These are phyloP conservation scores for Sporothrix mexicana DNA, from an alignment of 2,329 filamentous ascomycete genomes.

Conservation along the genomic window DNA sequence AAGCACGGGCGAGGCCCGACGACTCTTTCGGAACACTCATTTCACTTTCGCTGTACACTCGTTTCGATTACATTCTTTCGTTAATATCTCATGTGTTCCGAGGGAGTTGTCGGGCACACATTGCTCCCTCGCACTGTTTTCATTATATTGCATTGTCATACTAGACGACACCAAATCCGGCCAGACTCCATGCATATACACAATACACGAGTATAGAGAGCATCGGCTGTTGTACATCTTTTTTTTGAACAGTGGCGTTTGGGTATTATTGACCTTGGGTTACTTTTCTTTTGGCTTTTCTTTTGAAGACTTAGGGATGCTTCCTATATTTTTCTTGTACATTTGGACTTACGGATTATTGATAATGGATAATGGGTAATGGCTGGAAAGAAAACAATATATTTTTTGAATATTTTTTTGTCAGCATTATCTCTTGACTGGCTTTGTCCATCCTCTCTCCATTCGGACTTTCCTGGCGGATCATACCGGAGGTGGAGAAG, in stretches of 20 bases:
- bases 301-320: background rate
- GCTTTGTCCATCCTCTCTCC: background rate
- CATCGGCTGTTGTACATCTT: background rate
- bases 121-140: background rate
- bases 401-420: background rate
- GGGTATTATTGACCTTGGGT: background rate
- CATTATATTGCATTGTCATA: background rate
- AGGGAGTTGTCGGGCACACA: background rate
- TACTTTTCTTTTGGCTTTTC: background rate
- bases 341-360: background rate
- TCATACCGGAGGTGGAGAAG: background rate
- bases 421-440: background rate
- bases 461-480: background rate
- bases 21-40: background rate
- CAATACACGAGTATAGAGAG: background rate
- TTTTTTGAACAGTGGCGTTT: background rate
- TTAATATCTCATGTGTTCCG: background rate
- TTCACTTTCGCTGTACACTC: background rate
- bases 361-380: conserved; percentile 13
- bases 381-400: background rate
- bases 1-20: too few species aligned
- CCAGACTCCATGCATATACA: background rate
- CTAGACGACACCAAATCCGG: background rate
- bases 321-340: background rate
- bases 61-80: background rate